Conservation (phyloP, 371 early-diverging fungal species). For the Mortierella sp. region DNA sequence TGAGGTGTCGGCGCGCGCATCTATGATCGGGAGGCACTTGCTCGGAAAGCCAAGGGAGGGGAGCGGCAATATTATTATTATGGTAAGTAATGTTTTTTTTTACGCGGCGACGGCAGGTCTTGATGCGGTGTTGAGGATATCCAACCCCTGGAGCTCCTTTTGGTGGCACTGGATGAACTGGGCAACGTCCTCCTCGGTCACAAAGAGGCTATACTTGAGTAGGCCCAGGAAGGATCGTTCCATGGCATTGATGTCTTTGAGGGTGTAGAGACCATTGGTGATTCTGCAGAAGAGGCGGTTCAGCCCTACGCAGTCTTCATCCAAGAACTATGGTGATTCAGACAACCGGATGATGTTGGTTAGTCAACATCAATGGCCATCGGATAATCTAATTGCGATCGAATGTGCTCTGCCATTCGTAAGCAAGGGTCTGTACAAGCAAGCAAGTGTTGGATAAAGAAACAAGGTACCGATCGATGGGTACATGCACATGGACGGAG, state of each 20-base stretch:
- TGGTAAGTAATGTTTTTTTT: not conserved
- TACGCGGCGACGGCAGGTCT: constrained; percentile 26
- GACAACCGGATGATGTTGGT: not conserved
- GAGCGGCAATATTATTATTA: not conserved
- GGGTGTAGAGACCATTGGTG: constrained; percentile 72
- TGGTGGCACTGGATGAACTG: constrained; percentile 42
- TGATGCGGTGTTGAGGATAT: constrained; percentile 33
- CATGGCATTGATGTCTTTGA: constrained; percentile 76
- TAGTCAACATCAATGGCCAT: not conserved
- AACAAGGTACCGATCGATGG: not conserved
- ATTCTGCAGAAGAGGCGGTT: constrained; percentile 73
- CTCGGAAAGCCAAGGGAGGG: not conserved
- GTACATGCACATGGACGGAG: constrained; percentile 12
- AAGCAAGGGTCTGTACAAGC: not conserved
- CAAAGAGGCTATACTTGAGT: constrained; percentile 61
- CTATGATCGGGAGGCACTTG: not conserved
- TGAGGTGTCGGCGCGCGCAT: not conserved
- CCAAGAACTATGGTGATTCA: constrained; percentile 60
- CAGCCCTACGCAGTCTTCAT: constrained; percentile 71
- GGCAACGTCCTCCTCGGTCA: constrained; percentile 41
- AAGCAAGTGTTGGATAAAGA: not conserved
- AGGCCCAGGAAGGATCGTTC: constrained; percentile 76
- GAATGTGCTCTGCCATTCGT: not conserved
- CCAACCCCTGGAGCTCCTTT: constrained; percentile 42
- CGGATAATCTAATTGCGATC: not conserved